phyloP scores from a whole-genome alignment of 345 rosid genomes.

The Ailanthus altissimus region DNA sequence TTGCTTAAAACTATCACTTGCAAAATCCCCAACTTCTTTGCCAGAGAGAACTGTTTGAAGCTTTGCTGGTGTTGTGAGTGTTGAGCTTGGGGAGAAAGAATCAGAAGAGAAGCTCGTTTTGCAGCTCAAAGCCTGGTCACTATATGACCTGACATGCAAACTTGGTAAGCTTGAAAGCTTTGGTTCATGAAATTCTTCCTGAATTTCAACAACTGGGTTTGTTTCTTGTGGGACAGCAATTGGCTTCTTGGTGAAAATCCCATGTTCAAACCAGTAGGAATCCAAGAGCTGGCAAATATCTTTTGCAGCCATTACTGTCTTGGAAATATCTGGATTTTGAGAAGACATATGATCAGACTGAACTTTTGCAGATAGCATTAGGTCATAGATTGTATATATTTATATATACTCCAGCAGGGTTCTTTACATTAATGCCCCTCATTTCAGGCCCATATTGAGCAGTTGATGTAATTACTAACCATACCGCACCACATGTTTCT shows the following conservation, averaged over 20 bases:
- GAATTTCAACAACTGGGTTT: conserved; percentile 22
- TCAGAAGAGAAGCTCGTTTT: conserved; percentile 26
- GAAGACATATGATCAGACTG: not conserved
- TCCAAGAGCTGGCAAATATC: conserved; percentile 44
- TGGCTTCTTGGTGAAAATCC: conserved; percentile 31
- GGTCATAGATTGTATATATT: not conserved
- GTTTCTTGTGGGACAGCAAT: not conserved
- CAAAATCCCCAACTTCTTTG: conserved; percentile 38
- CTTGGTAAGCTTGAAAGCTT: conserved; percentile 19
- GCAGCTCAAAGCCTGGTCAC: conserved; percentile 44
- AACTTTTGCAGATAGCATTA: not conserved
- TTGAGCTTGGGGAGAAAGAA: conserved; percentile 47
- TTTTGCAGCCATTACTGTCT: conserved; percentile 38
- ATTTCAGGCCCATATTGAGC: conserved; percentile 8
- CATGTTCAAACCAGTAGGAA: conserved; percentile 49
- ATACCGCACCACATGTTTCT: not conserved
- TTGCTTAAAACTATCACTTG: not conserved
- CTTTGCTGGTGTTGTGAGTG: conserved; percentile 41
- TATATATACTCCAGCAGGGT: not conserved
- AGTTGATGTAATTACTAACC: not conserved
- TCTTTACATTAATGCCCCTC: conserved; percentile 26
- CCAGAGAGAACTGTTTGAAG: conserved; percentile 59
- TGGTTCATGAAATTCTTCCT: conserved; percentile 27
- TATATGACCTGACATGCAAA: conserved; percentile 41
- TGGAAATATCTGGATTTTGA: not conserved